These are phyloP conservation scores for Yamadazyma jaroonii DNA, from an alignment of 1,139 yeast genomes.

Conservation along the genomic window DNA sequence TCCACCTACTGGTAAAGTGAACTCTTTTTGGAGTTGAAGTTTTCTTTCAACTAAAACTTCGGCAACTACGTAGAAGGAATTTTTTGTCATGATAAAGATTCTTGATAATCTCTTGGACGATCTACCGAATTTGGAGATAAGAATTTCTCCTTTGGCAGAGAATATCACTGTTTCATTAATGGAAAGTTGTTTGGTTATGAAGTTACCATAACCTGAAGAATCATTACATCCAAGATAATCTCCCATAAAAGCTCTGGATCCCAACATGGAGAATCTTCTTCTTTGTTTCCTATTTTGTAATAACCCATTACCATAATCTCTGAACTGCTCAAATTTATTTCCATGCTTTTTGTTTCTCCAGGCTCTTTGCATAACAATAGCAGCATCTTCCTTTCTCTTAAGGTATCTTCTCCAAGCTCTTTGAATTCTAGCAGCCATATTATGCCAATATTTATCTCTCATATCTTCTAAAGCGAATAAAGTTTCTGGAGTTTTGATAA, in stretches of 20 bases:
- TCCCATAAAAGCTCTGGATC: constrained; percentile 90
- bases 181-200: constrained; percentile 63
- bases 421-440: constrained; percentile 97
- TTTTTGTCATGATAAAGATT: constrained; percentile 64
- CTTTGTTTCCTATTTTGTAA: constrained; percentile 83
- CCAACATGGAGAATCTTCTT: constrained; percentile 81
- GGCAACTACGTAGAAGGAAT: constrained; percentile 63
- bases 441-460: constrained; percentile 98
- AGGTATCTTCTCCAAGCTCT: constrained; percentile 91
- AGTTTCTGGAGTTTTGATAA: constrained; percentile 96
- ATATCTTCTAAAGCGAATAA: constrained; percentile 91
- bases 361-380: constrained; percentile 76
- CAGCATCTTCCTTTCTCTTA: constrained; percentile 83
- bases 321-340: constrained; percentile 73
- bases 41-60: constrained; percentile 74
- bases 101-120: constrained; percentile 80
- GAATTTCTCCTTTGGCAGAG: constrained; percentile 76
- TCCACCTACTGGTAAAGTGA: constrained; percentile 55
- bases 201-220: constrained; percentile 66
- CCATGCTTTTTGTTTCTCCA: constrained; percentile 84
- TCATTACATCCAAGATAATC: constrained; percentile 89
- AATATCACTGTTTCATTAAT: constrained; percentile 71
- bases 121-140: constrained; percentile 87
- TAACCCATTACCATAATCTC: constrained; percentile 77
- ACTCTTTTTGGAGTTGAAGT: constrained; percentile 64